These are phyloP conservation scores for Pezicula radicicola DNA, from an alignment of 2,329 filamentous ascomycete genomes.

Conservation along the genomic window DNA sequence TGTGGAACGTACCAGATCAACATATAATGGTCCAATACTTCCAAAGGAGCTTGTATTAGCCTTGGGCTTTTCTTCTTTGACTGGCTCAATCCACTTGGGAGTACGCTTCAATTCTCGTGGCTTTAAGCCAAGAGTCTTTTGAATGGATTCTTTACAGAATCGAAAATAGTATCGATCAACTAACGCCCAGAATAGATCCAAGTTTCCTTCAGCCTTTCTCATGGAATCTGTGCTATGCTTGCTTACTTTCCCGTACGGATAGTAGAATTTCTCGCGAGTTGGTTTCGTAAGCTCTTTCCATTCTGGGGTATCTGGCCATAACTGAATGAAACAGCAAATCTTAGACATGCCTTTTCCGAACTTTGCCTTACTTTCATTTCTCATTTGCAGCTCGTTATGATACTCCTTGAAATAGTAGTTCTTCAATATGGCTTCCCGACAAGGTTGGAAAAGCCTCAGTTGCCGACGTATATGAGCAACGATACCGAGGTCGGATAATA, in stretches of 20 bases:
- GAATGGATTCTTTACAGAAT: neutral
- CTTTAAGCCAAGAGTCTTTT: neutral
- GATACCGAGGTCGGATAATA: neutral
- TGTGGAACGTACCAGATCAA: no score
- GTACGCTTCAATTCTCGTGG: neutral
- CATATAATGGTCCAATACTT: no score
- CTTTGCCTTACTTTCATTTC: no score
- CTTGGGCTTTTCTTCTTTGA: no score
- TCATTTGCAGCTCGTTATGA: no score
- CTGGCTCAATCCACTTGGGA: neutral
- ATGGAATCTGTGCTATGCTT: slow-evolving; percentile 40
- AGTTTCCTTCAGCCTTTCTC: slow-evolving; percentile 39
- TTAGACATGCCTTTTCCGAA: no score
- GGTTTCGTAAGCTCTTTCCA: neutral
- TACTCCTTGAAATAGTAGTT: neutral
- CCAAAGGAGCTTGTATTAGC: no score
- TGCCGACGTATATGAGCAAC: neutral
- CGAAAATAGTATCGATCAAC: slow-evolving; percentile 21
- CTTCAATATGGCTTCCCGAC: neutral
- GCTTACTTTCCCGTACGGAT: slow-evolving; percentile 43
- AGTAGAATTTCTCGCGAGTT: slow-evolving; percentile 21
- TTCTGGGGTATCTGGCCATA: no score
- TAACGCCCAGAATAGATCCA: slow-evolving; percentile 43
- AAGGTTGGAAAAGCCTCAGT: neutral
- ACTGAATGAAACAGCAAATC: no score